Conservation (phyloP, 805 yeast genomes). For the Cyberlindnera saturnus region DNA sequence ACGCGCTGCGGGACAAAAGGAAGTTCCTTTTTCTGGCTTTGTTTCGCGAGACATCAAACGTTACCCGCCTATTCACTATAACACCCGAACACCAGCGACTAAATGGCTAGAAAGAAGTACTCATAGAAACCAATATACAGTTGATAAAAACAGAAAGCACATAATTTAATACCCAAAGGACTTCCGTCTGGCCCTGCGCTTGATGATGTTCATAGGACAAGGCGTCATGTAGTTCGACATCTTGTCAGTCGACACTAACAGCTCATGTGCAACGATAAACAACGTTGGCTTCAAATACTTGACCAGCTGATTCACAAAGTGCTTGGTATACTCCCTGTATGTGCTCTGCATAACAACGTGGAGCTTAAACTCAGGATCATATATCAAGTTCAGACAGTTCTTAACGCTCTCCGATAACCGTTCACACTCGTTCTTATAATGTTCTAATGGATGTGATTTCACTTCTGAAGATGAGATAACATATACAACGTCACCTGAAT, state of each 20-base stretch:
- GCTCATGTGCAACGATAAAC: conserved; percentile 15
- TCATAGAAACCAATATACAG: no score
- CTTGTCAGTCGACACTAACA: conserved; percentile 11
- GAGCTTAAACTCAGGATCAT: conserved; percentile 15
- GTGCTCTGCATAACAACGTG: conserved; percentile 28
- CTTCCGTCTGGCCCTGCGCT: conserved; percentile 10
- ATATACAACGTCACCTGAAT: conserved; percentile 76
- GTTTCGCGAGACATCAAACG: no score
- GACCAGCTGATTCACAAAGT: conserved; percentile 30
- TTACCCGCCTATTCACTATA: no score
- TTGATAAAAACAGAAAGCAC: no score
- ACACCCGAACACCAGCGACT: no score
- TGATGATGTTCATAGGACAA: conserved; percentile 21
- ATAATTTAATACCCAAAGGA: not conserved
- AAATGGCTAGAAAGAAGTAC: no score
- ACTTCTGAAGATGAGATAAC: conserved; percentile 50
- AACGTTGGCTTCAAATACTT: conserved; percentile 28
- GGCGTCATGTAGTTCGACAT: conserved; percentile 18
- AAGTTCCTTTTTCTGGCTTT: no score
- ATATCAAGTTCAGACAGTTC: conserved; percentile 11
- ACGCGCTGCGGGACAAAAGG: no score
- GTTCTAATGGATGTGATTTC: conserved; percentile 26
- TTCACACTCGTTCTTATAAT: conserved; percentile 11
- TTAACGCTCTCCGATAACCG: conserved; percentile 7
- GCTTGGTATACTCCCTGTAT: conserved; percentile 34